Evolutionary conservation across 306 rosid genomes (phyloP).

Genomic region (Senna siamea): DNA sequence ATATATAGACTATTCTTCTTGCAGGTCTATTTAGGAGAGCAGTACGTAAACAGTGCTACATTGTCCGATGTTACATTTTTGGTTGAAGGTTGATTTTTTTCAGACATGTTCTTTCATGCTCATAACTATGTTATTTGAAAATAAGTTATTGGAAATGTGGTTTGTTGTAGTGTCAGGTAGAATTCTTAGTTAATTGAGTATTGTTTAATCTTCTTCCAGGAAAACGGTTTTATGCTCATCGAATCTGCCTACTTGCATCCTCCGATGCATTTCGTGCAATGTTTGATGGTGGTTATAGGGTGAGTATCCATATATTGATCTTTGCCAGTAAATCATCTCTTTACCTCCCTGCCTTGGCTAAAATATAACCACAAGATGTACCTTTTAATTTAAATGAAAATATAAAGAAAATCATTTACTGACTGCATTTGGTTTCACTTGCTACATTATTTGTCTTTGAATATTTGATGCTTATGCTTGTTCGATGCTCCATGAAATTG

Average conservation of each 20-base stretch:
- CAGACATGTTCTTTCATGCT: not conserved
- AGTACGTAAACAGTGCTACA: conserved; percentile 72
- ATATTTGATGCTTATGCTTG: too few relatives aligned
- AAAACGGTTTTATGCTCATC: conserved; percentile 86
- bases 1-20: conserved; percentile 31
- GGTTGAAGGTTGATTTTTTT: conserved; percentile 71
- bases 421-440: too few relatives aligned
- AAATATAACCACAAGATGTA: too few relatives aligned
- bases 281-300: conserved; percentile 97
- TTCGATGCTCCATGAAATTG: too few relatives aligned
- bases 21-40: conserved; percentile 94
- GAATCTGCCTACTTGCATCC: conserved; percentile 93
- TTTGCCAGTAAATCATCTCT: not conserved
- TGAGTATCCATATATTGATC: conserved; percentile 40
- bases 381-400: too few relatives aligned
- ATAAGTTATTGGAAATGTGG: conserved; percentile 3
- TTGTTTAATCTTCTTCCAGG: conserved; percentile 54
- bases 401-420: too few relatives aligned
- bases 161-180: conserved; percentile 11
- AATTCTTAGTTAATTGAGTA: conserved; percentile 1
- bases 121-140: not conserved
- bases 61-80: conserved; percentile 79
- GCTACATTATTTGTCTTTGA: too few relatives aligned
- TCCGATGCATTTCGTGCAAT: conserved; percentile 98
- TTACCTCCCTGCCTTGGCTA: too few relatives aligned